Conservation (phyloP, 257 asterid species). For the Plantago major region DNA sequence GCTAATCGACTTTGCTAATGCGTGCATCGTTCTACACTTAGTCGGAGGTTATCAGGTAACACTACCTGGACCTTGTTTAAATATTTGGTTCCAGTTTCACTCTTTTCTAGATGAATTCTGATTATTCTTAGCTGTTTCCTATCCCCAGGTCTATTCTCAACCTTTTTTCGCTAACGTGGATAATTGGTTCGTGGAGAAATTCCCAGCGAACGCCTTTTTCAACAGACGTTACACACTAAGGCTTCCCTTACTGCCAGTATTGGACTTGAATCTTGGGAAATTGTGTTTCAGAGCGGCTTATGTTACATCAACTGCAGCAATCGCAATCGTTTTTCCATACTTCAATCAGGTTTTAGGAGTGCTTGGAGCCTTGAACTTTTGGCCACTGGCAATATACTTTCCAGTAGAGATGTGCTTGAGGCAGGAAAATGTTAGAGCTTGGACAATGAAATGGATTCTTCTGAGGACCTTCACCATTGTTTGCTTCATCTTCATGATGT, state of each 20-base stretch:
- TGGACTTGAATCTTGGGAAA: conserved; percentile 32
- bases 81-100: too few relatives aligned
- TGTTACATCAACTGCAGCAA: conserved; percentile 30
- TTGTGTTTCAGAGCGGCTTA: conserved; percentile 34
- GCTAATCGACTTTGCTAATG: conserved; percentile 63
- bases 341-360: conserved; percentile 49
- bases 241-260: conserved; percentile 14
- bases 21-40: conserved; percentile 56
- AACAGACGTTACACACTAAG: conserved; percentile 4
- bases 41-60: conserved; percentile 68
- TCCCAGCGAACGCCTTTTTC: conserved; percentile 23
- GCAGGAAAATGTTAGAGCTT: conserved; percentile 19
- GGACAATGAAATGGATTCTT: conserved; percentile 34
- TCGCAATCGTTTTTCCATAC: conserved; percentile 42
- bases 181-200: conserved; percentile 21
- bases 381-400: conserved; percentile 46
- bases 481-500: conserved; percentile 15
- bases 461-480: conserved; percentile 20
- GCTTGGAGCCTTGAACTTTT: conserved; percentile 40
- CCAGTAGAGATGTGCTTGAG: conserved; percentile 24
- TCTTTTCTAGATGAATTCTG: too few relatives aligned
- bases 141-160: conserved; percentile 24
- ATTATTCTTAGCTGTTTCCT: too few relatives aligned
- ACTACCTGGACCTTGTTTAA: not conserved
- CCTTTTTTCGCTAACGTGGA: conserved; percentile 40